phyloP scores from a whole-genome alignment of 305 asterid genomes.

The Stenogyne calaminthoides region DNA sequence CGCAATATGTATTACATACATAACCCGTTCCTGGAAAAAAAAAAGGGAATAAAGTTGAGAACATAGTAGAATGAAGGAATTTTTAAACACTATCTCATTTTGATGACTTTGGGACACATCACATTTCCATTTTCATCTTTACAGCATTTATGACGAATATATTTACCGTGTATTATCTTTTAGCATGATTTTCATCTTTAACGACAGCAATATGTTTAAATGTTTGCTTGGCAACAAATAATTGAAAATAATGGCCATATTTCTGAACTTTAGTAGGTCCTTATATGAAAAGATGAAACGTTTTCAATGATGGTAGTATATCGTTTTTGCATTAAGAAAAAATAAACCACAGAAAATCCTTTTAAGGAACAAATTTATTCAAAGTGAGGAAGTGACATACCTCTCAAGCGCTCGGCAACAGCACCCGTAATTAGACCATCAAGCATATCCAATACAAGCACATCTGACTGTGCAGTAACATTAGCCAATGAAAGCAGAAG shows the following conservation, averaged over 20 bases:
- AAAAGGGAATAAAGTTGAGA: constrained; percentile 4
- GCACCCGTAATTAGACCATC: constrained; percentile 85
- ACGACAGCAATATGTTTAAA: background rate
- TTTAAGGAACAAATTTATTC: constrained; percentile 9
- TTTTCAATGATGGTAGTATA: background rate
- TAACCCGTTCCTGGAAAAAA: constrained; percentile 72
- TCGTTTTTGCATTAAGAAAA: background rate
- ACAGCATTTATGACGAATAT: background rate
- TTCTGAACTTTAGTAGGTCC: background rate
- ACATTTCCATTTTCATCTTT: background rate
- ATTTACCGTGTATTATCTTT: background rate
- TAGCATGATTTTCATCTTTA: background rate
- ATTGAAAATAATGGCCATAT: background rate
- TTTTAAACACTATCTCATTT: constrained; percentile 1
- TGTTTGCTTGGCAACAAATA: background rate
- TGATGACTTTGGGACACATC: background rate
- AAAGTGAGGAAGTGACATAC: constrained; percentile 42
- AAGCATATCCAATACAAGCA: constrained; percentile 85
- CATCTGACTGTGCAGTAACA: constrained; percentile 73
- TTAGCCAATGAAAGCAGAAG: constrained; percentile 85
- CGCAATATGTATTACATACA: constrained; percentile 74
- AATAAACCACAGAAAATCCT: background rate
- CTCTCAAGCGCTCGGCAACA: constrained; percentile 95
- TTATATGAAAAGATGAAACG: background rate
- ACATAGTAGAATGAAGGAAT: background rate